A percentile compares a stretch with the other conserved stretches of the same genome.
phyloP scores from a whole-genome alignment of 2,329 filamentous ascomycete genomes.

The Talaromyces sp. region DNA sequence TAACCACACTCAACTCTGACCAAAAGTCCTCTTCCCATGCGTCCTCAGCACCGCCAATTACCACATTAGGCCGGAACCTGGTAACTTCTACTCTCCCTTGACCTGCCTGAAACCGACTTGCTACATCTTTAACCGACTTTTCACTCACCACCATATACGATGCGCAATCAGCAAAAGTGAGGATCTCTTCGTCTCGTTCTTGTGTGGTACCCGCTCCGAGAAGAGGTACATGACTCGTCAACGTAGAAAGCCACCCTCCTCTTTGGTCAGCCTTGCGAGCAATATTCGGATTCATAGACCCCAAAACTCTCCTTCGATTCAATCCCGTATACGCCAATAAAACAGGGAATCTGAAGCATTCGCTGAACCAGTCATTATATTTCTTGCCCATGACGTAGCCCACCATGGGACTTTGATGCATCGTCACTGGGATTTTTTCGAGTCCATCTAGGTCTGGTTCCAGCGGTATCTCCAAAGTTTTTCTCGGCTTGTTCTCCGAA shows the following conservation, averaged over 20 bases:
- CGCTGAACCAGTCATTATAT: constrained; percentile 65
- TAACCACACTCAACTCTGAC: constrained; percentile 55
- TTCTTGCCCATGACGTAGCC: constrained; percentile 62
- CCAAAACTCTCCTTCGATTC: constrained; percentile 59
- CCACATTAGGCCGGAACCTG: constrained; percentile 71
- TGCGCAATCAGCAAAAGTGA: constrained; percentile 72
- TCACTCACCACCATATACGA: constrained; percentile 63
- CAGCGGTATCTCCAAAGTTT: constrained; percentile 55
- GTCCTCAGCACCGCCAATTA: constrained; percentile 56
- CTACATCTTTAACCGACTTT: constrained; percentile 67
- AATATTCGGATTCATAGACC: constrained; percentile 53
- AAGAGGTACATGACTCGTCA: constrained; percentile 16
- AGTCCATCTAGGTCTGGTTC: constrained; percentile 50
- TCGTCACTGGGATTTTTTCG: constrained; percentile 50
- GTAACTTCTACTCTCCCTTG: constrained; percentile 57
- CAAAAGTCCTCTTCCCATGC: constrained; percentile 72
- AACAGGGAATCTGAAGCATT: constrained; percentile 61
- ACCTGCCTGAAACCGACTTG: constrained; percentile 50
- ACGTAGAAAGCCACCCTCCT: constrained; percentile 21
- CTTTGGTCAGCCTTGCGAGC: constrained; percentile 7
- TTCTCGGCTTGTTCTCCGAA: constrained; percentile 26
- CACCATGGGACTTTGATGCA: constrained; percentile 58
- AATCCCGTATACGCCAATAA: constrained; percentile 64
- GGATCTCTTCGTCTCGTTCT: constrained; percentile 43
- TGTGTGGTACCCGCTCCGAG: constrained; percentile 4